These are phyloP conservation scores for Oxytropis ochrocephala DNA, from an alignment of 306 rosid genomes.

Conservation along the genomic window DNA sequence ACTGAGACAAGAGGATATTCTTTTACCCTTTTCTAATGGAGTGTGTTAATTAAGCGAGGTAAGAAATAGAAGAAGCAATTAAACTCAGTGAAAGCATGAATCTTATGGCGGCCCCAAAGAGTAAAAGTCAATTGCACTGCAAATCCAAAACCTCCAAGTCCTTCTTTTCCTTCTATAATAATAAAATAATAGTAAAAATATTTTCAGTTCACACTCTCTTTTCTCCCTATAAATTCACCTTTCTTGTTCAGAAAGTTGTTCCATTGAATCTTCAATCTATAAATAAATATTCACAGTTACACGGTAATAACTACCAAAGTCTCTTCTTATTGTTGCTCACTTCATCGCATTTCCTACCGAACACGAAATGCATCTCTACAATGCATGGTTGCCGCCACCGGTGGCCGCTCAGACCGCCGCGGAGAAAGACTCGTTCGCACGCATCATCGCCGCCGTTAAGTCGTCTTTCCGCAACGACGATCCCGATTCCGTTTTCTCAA, in stretches of 20 bases:
- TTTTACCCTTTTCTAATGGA: background rate
- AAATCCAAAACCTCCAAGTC: background rate
- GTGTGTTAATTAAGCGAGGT: background rate
- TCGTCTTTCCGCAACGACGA: constrained; percentile 51
- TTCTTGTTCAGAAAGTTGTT: constrained; percentile 25
- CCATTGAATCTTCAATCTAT: constrained; percentile 14
- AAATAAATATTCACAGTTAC: background rate
- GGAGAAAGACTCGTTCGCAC: constrained; percentile 73
- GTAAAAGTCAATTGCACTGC: background rate
- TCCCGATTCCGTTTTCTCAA: constrained; percentile 81
- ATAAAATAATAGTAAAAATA: background rate
- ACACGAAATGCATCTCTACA: constrained; percentile 75
- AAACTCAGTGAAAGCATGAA: background rate
- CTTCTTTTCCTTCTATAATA: no score
- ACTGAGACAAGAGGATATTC: background rate
- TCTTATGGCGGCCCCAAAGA: background rate
- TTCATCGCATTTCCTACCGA: background rate
- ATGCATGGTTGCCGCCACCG: constrained; percentile 98
- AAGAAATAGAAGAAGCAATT: background rate
- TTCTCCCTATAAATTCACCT: background rate
- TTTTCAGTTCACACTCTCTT: background rate
- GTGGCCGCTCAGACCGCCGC: constrained; percentile 59
- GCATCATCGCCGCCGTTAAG: constrained; percentile 50
- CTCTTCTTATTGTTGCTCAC: background rate
- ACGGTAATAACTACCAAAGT: background rate